Conservation (phyloP, 2,329 filamentous ascomycete genomes). For the Botrytis hyacinthi region DNA sequence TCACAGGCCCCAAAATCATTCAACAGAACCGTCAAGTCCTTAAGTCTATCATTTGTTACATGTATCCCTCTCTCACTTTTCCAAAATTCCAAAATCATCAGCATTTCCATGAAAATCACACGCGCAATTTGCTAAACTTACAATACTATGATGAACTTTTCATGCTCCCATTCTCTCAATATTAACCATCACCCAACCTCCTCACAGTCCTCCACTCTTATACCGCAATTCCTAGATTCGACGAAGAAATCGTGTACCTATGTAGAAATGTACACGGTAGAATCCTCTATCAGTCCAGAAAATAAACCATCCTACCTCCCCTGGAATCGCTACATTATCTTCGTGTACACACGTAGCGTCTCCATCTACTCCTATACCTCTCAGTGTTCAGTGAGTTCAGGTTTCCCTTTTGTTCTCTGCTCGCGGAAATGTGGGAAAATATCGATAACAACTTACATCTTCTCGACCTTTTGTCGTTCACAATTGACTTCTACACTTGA, state of each 20-base stretch:
- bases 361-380: background rate
- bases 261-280: background rate
- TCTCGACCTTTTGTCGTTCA: background rate
- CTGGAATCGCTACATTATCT: background rate
- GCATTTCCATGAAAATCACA: no score
- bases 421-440: no score
- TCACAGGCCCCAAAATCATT: fast-evolving
- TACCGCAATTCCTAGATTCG: background rate
- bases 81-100: no score
- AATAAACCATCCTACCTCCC: background rate
- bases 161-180: no score
- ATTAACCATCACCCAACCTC: no score
- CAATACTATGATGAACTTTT: no score
- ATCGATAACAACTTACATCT: no score
- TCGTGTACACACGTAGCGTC: background rate
- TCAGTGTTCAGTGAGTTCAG: background rate
- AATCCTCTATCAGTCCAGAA: background rate
- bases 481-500: no score
- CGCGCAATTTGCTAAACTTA: no score
- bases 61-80: background rate
- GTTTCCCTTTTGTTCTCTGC: background rate
- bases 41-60: background rate
- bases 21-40: background rate
- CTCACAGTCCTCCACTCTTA: background rate
- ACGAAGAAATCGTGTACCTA: background rate